These are phyloP conservation scores for Malassezia nana DNA, from an alignment of 1,284 basidiomycete species.

Conservation along the genomic window DNA sequence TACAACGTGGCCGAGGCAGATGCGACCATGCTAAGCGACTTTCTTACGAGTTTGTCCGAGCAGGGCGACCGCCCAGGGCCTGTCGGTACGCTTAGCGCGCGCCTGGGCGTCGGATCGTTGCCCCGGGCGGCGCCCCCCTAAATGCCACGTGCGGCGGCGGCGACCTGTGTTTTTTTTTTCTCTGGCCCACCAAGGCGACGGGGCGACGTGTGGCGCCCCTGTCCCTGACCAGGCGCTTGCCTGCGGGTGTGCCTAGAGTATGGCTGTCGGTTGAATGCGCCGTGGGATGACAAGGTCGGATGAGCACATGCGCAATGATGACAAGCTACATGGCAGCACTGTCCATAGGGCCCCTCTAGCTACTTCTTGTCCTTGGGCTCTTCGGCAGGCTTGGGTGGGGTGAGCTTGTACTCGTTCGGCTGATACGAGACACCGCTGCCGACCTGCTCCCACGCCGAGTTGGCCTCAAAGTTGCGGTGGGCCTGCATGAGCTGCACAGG, in stretches of 20 bases:
- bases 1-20: background rate
- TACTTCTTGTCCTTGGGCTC: conserved; percentile 47
- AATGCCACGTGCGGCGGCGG: background rate
- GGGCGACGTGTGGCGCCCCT: conserved; percentile 14
- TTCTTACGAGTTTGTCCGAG: conserved; percentile 17
- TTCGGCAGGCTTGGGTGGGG: conserved; percentile 49
- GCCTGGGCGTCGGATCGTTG: conserved; percentile 46
- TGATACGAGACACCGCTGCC: conserved; percentile 69
- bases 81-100: conserved; percentile 46
- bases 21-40: conserved; percentile 5
- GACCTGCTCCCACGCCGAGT: conserved; percentile 91
- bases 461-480: conserved; percentile 85
- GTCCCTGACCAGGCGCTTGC: conserved; percentile 11
- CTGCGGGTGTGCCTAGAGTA: conserved; percentile 12
- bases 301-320: conserved; percentile 14
- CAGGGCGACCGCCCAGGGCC: conserved; percentile 19
- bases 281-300: conserved; percentile 5
- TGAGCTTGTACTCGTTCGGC: conserved; percentile 51
- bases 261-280: conserved; percentile 18
- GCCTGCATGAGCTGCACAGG: conserved; percentile 95
- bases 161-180: background rate
- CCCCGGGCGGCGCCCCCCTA: conserved; percentile 16
- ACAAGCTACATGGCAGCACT: conserved; percentile 10
- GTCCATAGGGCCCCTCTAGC: background rate
- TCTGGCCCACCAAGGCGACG: conserved; percentile 15